These are phyloP conservation scores for Nicotiana attenuata DNA, from an alignment of 257 asterid species.

Conservation along the genomic window DNA sequence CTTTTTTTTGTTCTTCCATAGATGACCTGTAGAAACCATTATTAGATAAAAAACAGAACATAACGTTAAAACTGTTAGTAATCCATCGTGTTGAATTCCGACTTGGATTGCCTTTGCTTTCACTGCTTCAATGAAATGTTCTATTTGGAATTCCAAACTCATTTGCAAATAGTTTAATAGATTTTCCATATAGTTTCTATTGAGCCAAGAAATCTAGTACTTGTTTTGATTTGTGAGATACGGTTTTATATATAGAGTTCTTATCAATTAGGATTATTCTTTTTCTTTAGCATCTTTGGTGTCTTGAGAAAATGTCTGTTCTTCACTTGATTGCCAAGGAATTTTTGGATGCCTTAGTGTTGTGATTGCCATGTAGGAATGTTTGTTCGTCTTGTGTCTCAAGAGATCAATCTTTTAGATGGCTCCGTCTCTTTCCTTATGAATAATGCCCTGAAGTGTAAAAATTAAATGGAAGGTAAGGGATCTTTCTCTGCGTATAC, in stretches of 20 bases:
- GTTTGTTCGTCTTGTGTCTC: no score
- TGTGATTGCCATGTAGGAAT: no score
- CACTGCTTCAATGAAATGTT: not conserved
- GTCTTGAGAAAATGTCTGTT: not conserved
- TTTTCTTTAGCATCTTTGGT: slow-evolving; percentile 1
- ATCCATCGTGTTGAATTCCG: not conserved
- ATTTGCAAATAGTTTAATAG: not conserved
- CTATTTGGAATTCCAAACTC: not conserved
- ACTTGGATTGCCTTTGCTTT: not conserved
- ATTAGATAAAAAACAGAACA: not conserved
- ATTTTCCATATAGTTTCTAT: not conserved
- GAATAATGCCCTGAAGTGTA: no score
- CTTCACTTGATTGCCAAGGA: slow-evolving; percentile 1
- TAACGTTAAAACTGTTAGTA: not conserved
- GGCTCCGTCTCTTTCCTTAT: no score
- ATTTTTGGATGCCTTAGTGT: not conserved
- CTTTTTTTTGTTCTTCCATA: not conserved
- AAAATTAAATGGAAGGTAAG: no score
- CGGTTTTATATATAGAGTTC: not conserved
- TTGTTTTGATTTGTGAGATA: not conserved
- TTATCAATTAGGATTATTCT: not conserved
- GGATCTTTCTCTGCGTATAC: no score
- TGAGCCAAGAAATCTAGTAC: not conserved
- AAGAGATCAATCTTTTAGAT: no score
- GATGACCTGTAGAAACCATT: not conserved